Conservation (phyloP, 75 land plant genomes). For the Larix kaempferi region DNA sequence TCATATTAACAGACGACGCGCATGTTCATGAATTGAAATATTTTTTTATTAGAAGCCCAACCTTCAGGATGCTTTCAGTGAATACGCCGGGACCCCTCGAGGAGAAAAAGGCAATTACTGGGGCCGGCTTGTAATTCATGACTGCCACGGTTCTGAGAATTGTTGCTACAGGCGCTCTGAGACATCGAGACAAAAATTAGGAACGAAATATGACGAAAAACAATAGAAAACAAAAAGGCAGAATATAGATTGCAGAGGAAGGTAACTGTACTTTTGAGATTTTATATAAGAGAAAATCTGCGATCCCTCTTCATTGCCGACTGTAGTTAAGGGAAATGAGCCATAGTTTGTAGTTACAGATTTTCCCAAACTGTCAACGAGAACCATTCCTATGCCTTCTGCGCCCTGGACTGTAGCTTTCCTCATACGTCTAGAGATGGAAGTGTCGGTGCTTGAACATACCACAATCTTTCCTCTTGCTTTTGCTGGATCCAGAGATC, state of each 20-base stretch:
- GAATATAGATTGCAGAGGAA: background rate
- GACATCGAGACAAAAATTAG: background rate
- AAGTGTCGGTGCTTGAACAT: slow-evolving; percentile 34
- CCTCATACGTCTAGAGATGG: slow-evolving; percentile 28
- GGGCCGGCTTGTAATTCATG: slow-evolving; percentile 61
- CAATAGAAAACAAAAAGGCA: background rate
- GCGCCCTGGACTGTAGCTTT: slow-evolving; percentile 48
- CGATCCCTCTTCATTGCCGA: slow-evolving; percentile 34
- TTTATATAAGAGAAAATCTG: slow-evolving; percentile 60
- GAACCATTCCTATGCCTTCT: slow-evolving; percentile 54
- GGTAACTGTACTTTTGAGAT: slow-evolving; percentile 36
- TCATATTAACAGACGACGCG: too few relatives aligned
- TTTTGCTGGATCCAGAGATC: slow-evolving; percentile 58
- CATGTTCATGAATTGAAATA: background rate
- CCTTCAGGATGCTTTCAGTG: slow-evolving; percentile 62
- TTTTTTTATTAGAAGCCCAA: background rate
- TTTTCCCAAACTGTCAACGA: slow-evolving; percentile 27
- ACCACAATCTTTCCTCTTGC: slow-evolving; percentile 63
- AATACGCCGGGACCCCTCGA: slow-evolving; percentile 64
- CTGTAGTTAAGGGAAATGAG: slow-evolving; percentile 37
- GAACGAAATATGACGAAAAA: background rate
- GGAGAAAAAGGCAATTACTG: slow-evolving; percentile 63
- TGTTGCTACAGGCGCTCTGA: slow-evolving; percentile 61
- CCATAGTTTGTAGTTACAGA: slow-evolving; percentile 48
- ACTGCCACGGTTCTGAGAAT: slow-evolving; percentile 42